A percentile compares a stretch with the other conserved stretches of the same genome.
Conservation (phyloP, 2,329 filamentous ascomycete species). For the Aspergillus sp. region DNA sequence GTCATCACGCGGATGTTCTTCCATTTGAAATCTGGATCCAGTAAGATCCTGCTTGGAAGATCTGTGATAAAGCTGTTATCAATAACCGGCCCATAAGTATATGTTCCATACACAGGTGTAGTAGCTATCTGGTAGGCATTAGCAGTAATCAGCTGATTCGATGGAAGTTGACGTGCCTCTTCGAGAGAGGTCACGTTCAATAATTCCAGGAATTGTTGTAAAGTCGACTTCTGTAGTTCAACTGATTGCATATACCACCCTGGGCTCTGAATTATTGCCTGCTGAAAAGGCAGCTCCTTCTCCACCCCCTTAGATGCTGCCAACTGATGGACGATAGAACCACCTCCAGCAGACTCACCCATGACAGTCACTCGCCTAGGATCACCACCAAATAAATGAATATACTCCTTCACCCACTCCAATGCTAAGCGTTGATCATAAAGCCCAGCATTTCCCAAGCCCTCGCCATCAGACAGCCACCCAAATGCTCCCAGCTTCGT, state of each 20-base stretch:
- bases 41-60: slow-evolving; percentile 49
- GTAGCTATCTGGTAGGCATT: slow-evolving; percentile 47
- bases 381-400: slow-evolving; percentile 59
- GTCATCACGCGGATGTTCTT: slow-evolving; percentile 41
- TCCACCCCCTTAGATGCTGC: slow-evolving; percentile 43
- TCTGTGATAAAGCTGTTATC: slow-evolving; percentile 54
- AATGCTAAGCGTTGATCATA: slow-evolving; percentile 59
- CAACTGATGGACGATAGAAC: slow-evolving; percentile 58
- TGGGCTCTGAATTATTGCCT: slow-evolving; percentile 50
- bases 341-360: slow-evolving; percentile 53
- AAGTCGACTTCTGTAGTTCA: slow-evolving; percentile 40
- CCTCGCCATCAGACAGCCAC: slow-evolving; percentile 50
- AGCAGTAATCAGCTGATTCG: slow-evolving; percentile 43
- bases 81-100: slow-evolving; percentile 49
- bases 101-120: slow-evolving; percentile 42
- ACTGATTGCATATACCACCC: slow-evolving; percentile 38
- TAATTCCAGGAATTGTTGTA: slow-evolving; percentile 43
- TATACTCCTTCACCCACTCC: slow-evolving; percentile 59
- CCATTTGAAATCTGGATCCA: slow-evolving; percentile 43
- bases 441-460: slow-evolving; percentile 52
- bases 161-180: slow-evolving; percentile 47
- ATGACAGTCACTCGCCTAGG: slow-evolving; percentile 48
- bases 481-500: slow-evolving; percentile 50
- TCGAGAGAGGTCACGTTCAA: slow-evolving; percentile 48
- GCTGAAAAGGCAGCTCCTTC: slow-evolving; percentile 29